Evolutionary conservation across 1,139 yeast species (phyloP).

Genomic region (Kurtzmaniella quercitrusa): DNA sequence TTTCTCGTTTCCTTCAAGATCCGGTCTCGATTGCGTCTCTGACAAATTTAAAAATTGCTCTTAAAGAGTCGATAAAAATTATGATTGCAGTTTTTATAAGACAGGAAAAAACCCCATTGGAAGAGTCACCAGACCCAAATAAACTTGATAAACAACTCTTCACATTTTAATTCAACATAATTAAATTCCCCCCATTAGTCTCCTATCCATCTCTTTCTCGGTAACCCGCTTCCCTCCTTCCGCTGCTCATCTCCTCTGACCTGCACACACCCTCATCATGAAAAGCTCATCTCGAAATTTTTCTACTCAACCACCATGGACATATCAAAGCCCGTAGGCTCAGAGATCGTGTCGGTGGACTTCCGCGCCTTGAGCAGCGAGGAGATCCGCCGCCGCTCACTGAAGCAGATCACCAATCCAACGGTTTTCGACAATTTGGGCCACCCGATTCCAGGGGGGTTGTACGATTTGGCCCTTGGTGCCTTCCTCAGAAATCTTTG

Average conservation of each 20-base stretch:
- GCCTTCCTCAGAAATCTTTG: constrained; percentile 87
- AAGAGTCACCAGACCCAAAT: too few species aligned
- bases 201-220: not conserved
- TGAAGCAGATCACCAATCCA: constrained; percentile 93
- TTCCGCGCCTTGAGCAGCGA: constrained; percentile 80
- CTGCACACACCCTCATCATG: constrained; percentile 3
- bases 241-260: not conserved
- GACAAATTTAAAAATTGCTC: too few species aligned
- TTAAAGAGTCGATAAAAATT: too few species aligned
- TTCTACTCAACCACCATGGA: constrained; percentile 52
- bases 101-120: too few species aligned
- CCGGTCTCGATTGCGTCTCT: too few species aligned
- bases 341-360: constrained; percentile 89
- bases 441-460: constrained; percentile 91
- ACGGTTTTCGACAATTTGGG: constrained; percentile 93
- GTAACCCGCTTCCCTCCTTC: too few species aligned
- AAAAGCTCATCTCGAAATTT: constrained; percentile 3
- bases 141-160: too few species aligned
- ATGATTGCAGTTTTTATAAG: too few species aligned
- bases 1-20: too few species aligned
- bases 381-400: constrained; percentile 83
- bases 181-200: not conserved
- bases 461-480: constrained; percentile 91
- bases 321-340: constrained; percentile 92
- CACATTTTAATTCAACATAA: too few species aligned